Evolutionary conservation across 768 basidiomycete genomes (phyloP).

Genomic region (Tricholoma bakamatsutake): DNA sequence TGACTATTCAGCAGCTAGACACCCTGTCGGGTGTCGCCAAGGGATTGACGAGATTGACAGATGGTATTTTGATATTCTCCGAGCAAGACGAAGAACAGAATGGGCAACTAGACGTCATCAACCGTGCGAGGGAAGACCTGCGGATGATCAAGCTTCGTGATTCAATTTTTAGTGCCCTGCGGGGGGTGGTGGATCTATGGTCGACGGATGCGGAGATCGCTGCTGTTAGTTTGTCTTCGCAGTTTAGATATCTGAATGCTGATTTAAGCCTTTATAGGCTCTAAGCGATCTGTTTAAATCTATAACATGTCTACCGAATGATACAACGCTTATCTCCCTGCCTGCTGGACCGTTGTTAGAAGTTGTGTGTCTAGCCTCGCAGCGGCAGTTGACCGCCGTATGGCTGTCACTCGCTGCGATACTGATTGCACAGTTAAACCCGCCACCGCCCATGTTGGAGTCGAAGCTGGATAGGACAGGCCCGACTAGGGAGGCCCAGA

Average conservation of each 20-base stretch:
- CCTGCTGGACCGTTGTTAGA: slow-evolving; percentile 79
- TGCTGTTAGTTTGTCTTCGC: slow-evolving; percentile 47
- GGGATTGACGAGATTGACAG: slow-evolving; percentile 75
- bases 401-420: slow-evolving; percentile 85
- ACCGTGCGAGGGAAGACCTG: slow-evolving; percentile 56
- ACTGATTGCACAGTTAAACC: slow-evolving; percentile 76
- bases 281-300: slow-evolving; percentile 82
- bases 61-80: slow-evolving; percentile 57
- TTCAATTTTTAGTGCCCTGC: slow-evolving; percentile 55
- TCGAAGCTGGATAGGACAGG: slow-evolving; percentile 33
- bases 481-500: slow-evolving; percentile 50
- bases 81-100: slow-evolving; percentile 48
- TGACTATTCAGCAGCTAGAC: slow-evolving; percentile 69
- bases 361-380: slow-evolving; percentile 66
- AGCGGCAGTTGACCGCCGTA: slow-evolving; percentile 67
- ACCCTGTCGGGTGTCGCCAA: slow-evolving; percentile 82
- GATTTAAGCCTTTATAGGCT: slow-evolving; percentile 36
- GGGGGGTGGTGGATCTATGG: slow-evolving; percentile 67
- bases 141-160: slow-evolving; percentile 59
- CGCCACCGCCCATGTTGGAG: slow-evolving; percentile 44
- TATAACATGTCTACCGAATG: slow-evolving; percentile 74
- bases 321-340: slow-evolving; percentile 74
- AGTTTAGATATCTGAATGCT: not conserved
- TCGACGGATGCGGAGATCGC: slow-evolving; percentile 71
- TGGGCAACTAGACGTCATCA: slow-evolving; percentile 49